These are phyloP conservation scores for Termitomyces sp. DNA, from an alignment of 768 basidiomycete genomes.

Conservation along the genomic window DNA sequence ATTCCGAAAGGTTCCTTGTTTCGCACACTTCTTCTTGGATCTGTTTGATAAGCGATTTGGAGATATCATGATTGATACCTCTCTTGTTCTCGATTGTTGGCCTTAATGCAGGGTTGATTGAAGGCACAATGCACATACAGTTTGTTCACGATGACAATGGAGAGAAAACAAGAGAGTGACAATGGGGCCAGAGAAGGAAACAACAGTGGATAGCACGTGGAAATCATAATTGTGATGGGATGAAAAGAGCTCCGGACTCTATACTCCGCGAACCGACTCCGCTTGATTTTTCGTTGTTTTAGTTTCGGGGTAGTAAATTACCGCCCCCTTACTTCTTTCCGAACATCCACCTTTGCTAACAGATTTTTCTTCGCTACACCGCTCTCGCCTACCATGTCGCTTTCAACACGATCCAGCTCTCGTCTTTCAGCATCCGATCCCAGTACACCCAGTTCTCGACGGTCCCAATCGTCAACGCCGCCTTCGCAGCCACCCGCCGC, in stretches of 20 bases:
- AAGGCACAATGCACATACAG: not conserved
- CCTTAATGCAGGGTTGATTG: not conserved
- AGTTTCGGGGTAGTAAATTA: not conserved
- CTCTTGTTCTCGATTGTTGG: not conserved
- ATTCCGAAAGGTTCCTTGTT: not conserved
- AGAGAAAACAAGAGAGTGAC: not conserved
- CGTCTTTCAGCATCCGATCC: not conserved
- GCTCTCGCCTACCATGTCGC: not conserved
- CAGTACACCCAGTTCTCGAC: not conserved
- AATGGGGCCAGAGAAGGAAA: not conserved
- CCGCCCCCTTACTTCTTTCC: not conserved
- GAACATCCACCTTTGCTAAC: not conserved
- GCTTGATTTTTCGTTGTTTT: not conserved
- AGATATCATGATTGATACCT: not conserved
- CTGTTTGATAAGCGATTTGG: not conserved
- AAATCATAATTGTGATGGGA: not conserved
- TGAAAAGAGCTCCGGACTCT: not conserved
- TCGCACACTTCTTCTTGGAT: not conserved
- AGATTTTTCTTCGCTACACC: not conserved
- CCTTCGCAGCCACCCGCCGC: not conserved
- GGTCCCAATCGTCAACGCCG: not conserved
- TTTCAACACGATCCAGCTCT: not conserved
- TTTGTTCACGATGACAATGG: not conserved
- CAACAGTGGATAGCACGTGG: not conserved
- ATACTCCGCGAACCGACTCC: not conserved